Conservation (phyloP, 306 rosid species). For the Cicer judaicum region DNA sequence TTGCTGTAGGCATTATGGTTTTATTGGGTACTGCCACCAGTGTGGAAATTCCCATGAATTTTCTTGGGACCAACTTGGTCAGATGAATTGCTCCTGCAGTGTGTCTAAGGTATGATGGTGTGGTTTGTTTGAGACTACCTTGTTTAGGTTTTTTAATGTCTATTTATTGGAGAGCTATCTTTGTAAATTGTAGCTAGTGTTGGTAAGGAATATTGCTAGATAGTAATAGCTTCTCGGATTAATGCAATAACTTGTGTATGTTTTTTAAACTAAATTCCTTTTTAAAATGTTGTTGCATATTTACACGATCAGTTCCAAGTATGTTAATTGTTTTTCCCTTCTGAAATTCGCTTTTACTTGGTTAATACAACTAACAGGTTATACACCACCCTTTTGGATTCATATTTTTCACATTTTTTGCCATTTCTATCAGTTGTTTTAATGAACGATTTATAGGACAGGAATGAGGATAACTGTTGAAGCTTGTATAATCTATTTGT, state of each 20-base stretch:
- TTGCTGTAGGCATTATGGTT: constrained; percentile 68
- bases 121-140: constrained; percentile 24
- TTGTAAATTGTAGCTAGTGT: background rate
- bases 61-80: constrained; percentile 83
- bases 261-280: constrained; percentile 4
- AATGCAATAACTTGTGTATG: constrained; percentile 22
- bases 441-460: constrained; percentile 1
- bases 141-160: constrained; percentile 20
- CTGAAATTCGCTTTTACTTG: constrained; percentile 30
- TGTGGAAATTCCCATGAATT: constrained; percentile 80
- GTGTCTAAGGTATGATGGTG: constrained; percentile 58
- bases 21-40: constrained; percentile 69
- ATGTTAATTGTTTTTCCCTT: constrained; percentile 39
- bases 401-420: constrained; percentile 2
- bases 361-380: constrained; percentile 18
- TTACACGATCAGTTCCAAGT: constrained; percentile 13
- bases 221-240: constrained; percentile 11
- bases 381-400: constrained; percentile 9
- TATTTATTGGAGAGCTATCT: constrained; percentile 19
- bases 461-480: constrained; percentile 19
- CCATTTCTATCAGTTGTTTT: constrained; percentile 22
- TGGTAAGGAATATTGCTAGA: constrained; percentile 24
- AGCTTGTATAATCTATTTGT: constrained; percentile 1
- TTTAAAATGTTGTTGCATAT: constrained; percentile 8
- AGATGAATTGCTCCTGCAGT: constrained; percentile 73